Percentiles rank a stretch among this genome's conserved stretches.
Evolutionary conservation across 257 asterid genomes (phyloP).

Genomic region (Solanum clarkiae): DNA sequence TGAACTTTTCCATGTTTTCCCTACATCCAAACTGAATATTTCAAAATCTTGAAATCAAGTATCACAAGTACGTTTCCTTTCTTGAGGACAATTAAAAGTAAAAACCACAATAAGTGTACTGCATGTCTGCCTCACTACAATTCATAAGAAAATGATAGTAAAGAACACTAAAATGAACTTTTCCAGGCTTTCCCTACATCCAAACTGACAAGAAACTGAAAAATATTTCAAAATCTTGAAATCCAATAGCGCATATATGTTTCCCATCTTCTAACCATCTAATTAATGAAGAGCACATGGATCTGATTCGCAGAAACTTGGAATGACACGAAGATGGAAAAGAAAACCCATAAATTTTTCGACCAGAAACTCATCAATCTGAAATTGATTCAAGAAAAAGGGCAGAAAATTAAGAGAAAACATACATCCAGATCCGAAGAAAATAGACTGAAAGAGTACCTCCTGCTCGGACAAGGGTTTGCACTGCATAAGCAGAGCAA

Average conservation of each 20-base stretch:
- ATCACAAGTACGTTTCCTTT: background rate
- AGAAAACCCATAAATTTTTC: background rate
- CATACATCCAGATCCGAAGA: background rate
- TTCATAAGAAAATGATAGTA: background rate
- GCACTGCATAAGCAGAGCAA: slow-evolving; percentile 78
- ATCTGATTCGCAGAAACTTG: background rate
- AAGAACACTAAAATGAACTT: background rate
- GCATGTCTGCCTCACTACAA: background rate
- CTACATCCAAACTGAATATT: background rate
- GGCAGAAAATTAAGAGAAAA: background rate
- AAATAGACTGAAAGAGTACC: slow-evolving; percentile 7
- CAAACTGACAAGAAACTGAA: background rate
- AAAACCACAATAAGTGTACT: background rate
- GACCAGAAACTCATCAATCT: background rate
- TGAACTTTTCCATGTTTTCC: background rate
- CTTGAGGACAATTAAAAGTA: background rate
- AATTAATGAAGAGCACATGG: background rate
- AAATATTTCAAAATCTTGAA: background rate
- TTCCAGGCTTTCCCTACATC: background rate
- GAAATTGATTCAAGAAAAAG: background rate
- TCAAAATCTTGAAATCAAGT: background rate
- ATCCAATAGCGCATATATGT: background rate
- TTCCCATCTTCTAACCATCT: background rate
- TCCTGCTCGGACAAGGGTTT: slow-evolving; percentile 72
- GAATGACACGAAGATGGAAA: background rate